Evolutionary conservation across 257 asterid species (phyloP), one percentile per base, ranked within the genome.

Genomic region (Nicotiana sylvestris): DNA sequence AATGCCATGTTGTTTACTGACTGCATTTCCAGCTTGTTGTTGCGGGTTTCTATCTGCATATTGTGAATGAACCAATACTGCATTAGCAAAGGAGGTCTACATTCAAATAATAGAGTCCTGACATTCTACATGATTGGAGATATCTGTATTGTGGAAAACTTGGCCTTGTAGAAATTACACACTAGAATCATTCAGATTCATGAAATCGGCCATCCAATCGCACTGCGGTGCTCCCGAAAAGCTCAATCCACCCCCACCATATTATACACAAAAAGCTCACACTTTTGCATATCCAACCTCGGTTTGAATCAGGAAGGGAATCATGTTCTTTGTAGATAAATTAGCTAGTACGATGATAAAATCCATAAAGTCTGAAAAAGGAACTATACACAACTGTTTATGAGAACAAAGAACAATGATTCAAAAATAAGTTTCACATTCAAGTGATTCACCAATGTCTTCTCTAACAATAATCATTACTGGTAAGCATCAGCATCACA

Each of bases 21-120:
- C 86, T 94, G 98, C 98, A 93, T 89, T 91, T 96, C 99, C 88
- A 96, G 93, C 90, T 93, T 96, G 91, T 96, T 96, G 87, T 96
- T 96, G 53, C 98, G 94, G 25, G 86, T 88, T 89, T 96, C 99
- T 83, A 96, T 96, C 99, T 96, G 98, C 90, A 83, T 39, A 83
- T 58, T 66, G 56, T 70, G 84, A 82, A 80, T 85, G 69, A 58
- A 86, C 55, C 25, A 39, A 9, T 7, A 82, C 53, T 46, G 76
- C 66, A 81, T 84, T 78, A 81, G 86, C 79, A 83, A 81, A 82
- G 53, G 78, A 49, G 32, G 62, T 66, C 53, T 4, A 81, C 57
- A 65, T 51, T 51, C 78, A 81, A 51, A n/a, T 39, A 49, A 53
- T 57, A 57, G 27, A 57, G 27, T 18, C 9, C 64, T 57, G 64